Conservation (phyloP, 371 early-diverging fungal genomes). For the Mucor sp. region DNA sequence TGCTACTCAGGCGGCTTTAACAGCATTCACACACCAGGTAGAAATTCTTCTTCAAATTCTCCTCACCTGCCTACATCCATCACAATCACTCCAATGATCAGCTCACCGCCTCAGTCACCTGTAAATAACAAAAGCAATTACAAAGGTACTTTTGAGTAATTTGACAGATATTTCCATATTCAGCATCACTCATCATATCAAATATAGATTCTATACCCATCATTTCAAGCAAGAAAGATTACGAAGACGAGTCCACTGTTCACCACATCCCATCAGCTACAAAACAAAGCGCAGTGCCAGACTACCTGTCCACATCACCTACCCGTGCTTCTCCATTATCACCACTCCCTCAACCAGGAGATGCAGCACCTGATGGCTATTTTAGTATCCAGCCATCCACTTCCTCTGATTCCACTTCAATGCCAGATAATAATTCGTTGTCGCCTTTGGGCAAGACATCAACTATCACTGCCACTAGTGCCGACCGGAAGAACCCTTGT, state of each 20-base stretch:
- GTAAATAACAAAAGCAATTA: slow-evolving; percentile 7
- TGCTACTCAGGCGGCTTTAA: slow-evolving; percentile 19
- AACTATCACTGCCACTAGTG: neutral
- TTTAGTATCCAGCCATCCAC: slow-evolving; percentile 13
- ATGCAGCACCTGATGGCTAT: slow-evolving; percentile 12
- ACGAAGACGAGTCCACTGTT: neutral
- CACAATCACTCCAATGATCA: slow-evolving; percentile 17
- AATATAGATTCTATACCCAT: slow-evolving; percentile 18
- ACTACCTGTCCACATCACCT: slow-evolving; percentile 26
- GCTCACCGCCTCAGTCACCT: slow-evolving; percentile 15
- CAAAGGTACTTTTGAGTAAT: neutral
- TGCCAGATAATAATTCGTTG: neutral
- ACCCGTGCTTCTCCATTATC: slow-evolving; percentile 32
- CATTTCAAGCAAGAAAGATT: neutral
- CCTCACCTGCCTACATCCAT: slow-evolving; percentile 17
- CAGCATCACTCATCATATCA: neutral
- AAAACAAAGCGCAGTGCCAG: slow-evolving; percentile 10
- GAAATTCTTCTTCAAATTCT: slow-evolving; percentile 14
- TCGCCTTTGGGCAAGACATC: slow-evolving; percentile 5
- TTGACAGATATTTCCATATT: slow-evolving; percentile 21
- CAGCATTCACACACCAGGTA: slow-evolving; percentile 14
- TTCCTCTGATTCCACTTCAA: neutral
- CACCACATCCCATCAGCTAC: neutral
- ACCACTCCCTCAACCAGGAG: slow-evolving; percentile 15
- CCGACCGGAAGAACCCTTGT: slow-evolving; percentile 10